Evolutionary conservation across 1,284 basidiomycete genomes (phyloP), one percentile per base, ranked within the genome.

Genomic region (Chondrostereum purpureum): DNA sequence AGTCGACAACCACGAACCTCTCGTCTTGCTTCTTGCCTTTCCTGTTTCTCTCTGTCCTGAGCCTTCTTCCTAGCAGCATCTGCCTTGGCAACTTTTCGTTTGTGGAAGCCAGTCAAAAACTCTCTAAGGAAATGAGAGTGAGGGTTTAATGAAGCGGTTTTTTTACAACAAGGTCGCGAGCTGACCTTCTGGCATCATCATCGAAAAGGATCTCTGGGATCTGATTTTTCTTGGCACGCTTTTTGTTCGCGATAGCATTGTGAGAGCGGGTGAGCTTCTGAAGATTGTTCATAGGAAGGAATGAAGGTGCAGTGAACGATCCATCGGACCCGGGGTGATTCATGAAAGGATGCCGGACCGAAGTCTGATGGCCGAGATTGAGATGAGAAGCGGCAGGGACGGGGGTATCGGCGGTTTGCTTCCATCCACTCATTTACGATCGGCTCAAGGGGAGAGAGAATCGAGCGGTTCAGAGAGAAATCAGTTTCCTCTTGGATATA

Each of bases 51-150:
- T 50, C 78, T 68, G 52, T 85, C 77, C 46, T 70, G 60, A 21
- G 83, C 83, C 59, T 75, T 84, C 55, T 77, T 74, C 55, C 77
- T 80, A 22, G 82, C 79, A 23, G 73, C 78, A 54, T 89, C 82
- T 55, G 80, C 75, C 60, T 84, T 86, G 53, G 77, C 77, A 42
- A 88, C 59, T 59, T 92, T 92, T 52, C 89, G 80, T 63, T 91
- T 92, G 60, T 84, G 84, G 62, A 92, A 92, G 13, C 89, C 89
- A 8, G 88, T 92, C 58, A 92, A 62, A 63, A 83, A 92, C 43
- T 90, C 83, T 56, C 88, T 92, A 39, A 31, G 16, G 41, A 21
- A 24, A 24, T 50, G 43, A 49, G 50, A 47, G 48, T 33, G 39
- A 39, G 39, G 13, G 20, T 34, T 23, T 37, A 42, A 42, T 47